Evolutionary conservation across 2,329 filamentous ascomycete species (phyloP), one percentile per base, ranked within the genome.

Genomic region (Sphaerulina vaccinii): DNA sequence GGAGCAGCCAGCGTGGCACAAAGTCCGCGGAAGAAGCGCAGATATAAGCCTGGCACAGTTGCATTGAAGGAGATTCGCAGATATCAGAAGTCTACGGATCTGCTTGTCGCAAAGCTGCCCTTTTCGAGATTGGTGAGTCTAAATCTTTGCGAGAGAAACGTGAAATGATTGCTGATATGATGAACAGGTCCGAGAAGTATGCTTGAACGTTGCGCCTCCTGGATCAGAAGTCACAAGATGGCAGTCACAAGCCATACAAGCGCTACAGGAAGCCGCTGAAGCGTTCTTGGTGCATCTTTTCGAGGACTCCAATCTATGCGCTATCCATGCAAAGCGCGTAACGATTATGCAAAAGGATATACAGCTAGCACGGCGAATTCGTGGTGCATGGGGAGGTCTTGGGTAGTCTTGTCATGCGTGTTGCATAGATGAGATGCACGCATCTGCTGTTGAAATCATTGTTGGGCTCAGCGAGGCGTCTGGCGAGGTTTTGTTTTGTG

Each of bases 291-390:
- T 97, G 76, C 95, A 91, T 38, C 86, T 97, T 62, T 97, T 97
- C 68, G 91, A 97, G 77, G 92, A 97, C 73, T 96, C 92, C 78
- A 97, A 97, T 81, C 79, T 96, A 47, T 97, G 92, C 79, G 92
- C 93, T 70, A 96, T 97, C 75, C 93, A 97, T 79, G 92, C 93
- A 77, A 97, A 97, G 85, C 90, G 93, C 79, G 93, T 97, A 71
- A 97, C 92, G 70, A 97, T 97, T 77, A 92, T 92, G 77, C 86
- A 85, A 71, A 96, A 96, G 82, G 92, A 96, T 68, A 96, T 97
- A 72, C 92, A 97, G 79, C 85, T 97, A 44, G 91, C 92, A 69
- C 88, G 93, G 65, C 88, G 93, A 70, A 89, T 99, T 71, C 89
- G 93, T 69, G 93, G 93, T 64, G 91, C 71, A 7, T 76, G 73